These are phyloP conservation scores for Schizopora paradoxa DNA, from an alignment of 1,284 basidiomycete genomes.

Conservation along the genomic window DNA sequence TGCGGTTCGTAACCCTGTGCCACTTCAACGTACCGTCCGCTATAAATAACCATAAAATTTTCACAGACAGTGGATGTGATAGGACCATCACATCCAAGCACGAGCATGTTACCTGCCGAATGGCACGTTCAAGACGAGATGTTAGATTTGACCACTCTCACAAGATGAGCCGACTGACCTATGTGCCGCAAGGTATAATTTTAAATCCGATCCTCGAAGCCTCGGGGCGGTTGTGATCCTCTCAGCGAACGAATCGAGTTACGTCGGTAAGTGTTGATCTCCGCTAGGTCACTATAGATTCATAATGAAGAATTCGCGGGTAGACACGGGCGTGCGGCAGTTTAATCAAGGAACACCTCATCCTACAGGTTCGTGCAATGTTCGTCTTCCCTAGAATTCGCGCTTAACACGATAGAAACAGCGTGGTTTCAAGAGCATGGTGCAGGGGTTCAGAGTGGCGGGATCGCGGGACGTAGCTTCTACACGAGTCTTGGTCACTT, in stretches of 20 bases:
- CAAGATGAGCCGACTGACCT: conserved; percentile 1
- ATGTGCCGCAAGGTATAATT: conserved; percentile 61
- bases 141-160: conserved; percentile 26
- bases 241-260: conserved; percentile 64
- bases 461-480: conserved; percentile 66
- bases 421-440: conserved; percentile 79
- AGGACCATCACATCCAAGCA: conserved; percentile 60
- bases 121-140: conserved; percentile 66
- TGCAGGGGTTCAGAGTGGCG: conserved; percentile 44
- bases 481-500: conserved; percentile 77
- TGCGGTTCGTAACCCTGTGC: too few relatives aligned
- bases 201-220: conserved; percentile 66
- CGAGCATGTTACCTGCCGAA: conserved; percentile 51
- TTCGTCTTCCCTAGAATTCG: not conserved
- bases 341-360: conserved; percentile 60
- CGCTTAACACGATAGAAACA: too few relatives aligned
- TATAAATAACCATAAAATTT: not conserved
- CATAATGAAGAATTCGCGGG: conserved; percentile 3
- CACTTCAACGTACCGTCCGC: too few relatives aligned
- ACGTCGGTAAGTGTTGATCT: conserved; percentile 40
- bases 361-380: conserved; percentile 43
- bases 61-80: conserved; percentile 58
- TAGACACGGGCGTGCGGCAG: conserved; percentile 45
- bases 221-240: conserved; percentile 63
- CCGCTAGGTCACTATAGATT: not conserved